Base-by-base conservation (phyloP, 495 filamentous ascomycete genomes). In the Pyrenula aspistea region DNA sequence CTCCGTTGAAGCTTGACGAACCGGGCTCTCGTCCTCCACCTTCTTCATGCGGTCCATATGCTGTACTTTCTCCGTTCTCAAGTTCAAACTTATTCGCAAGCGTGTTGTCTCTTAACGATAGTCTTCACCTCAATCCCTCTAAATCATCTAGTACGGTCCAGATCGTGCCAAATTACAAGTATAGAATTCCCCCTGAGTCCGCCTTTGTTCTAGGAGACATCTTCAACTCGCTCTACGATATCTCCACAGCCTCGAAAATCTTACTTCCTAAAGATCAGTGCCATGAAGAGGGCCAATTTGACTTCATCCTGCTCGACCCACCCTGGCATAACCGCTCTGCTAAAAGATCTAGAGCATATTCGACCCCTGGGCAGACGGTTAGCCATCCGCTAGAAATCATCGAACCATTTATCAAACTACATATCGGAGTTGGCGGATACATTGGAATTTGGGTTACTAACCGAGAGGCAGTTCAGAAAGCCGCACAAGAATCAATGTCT, bases 241-340 rank as follows among this genome's bases (percentile, higher is more conserved):
- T 42, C 4, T 42, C 8, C 15, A 8, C 31, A 8, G 31, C 31
- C 15, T 42, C 31, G 15, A 42, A 42, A 4, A 4, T 42, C 15
- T 15, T 42, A 8, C 31, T 42, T 4, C 31, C 31, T 42, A 8
- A 4, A 4, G 31, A 42, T 42, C 4, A 42, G 4, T 15, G 15
- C 15, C 31, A 42, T 15, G 31, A 42, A 15, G 31, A 4, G 31
- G 31, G 31, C 31, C 31, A 72, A 55, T 95, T 96, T 70, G 77
- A 92, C 65, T 72, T 96, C 42, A 79, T 96, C 51, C 68, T 96
- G 22, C 77, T 97, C 8, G 93, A 97, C 65, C 93, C 93, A 20
- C 93, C 93, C 2, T 98, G 92, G 92, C 85, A 89, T 1, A 96
- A 95, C 64, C 78, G 81, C n/a, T 95, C 90, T 22, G 93, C 85